Evolutionary conservation across 805 yeast species (phyloP).

Genomic region (Ascoidea asiatica): DNA sequence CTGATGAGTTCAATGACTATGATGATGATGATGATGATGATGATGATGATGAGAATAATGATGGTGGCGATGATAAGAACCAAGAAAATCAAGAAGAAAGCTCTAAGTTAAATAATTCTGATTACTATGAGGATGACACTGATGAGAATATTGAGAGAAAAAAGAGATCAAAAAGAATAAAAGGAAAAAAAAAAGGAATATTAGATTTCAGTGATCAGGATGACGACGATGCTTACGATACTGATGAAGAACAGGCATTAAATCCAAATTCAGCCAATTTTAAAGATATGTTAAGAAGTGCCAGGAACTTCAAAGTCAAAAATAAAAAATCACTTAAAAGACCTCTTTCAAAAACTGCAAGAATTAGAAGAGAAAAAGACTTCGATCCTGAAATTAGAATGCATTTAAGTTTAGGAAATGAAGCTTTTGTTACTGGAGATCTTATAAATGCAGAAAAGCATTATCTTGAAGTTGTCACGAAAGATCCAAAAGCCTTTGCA

Average conservation of each 20-base stretch:
- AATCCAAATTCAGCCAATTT: neutral
- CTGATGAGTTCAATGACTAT: neutral
- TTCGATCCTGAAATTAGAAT: slow-evolving; percentile 62
- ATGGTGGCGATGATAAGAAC: neutral
- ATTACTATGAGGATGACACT: neutral
- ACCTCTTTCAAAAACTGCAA: neutral
- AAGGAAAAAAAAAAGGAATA: too few species aligned
- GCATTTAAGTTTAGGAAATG: slow-evolving; percentile 61
- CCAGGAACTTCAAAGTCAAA: neutral
- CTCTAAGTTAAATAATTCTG: neutral
- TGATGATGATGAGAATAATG: neutral
- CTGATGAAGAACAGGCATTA: neutral
- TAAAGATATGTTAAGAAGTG: neutral
- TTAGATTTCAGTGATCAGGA: too few species aligned
- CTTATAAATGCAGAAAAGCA: slow-evolving; percentile 42
- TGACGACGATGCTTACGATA: neutral
- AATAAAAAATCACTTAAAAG: too few species aligned
- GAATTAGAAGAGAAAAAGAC: slow-evolving; percentile 17
- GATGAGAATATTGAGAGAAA: too few species aligned
- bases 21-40: neutral
- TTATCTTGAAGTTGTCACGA: slow-evolving; percentile 58
- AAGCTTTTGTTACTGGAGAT: slow-evolving; percentile 59
- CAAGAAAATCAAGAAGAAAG: neutral
- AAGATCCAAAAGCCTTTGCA: slow-evolving; percentile 64
- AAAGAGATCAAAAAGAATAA: too few species aligned